Base-by-base conservation (phyloP, 2,329 filamentous ascomycete genomes). In the Ascochyta fabae region DNA sequence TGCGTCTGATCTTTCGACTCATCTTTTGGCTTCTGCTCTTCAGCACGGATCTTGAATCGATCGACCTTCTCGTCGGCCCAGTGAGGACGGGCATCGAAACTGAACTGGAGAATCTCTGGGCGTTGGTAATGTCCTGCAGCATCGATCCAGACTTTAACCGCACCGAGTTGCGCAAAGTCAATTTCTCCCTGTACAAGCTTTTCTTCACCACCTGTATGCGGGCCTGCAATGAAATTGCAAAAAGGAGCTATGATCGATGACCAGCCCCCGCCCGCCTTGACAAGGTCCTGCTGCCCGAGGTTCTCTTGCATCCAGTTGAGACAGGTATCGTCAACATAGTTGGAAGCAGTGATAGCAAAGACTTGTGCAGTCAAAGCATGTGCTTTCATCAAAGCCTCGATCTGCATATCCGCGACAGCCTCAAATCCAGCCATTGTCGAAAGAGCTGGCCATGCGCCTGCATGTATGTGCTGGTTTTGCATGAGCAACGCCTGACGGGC, bases 371-470 rank as follows among this genome's bases (percentile, higher is more conserved):
- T 79, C 23, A 80, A 54, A 2, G 79, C 78, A 55, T 80, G 79
- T 5, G 68, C 65, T 65, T 80, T 80, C 78, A 80, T 80, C 33
- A 80, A 58, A 5, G 75, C 78, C 66, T 81, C 79, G 48, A 81
- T 80, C 63, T 80, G 77, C n/a, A 67, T 67, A 56, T 78, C 72
- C 2, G 77, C 78, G 6, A 75, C 72, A 0, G 57, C 62, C 53
- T 80, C 77, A 39, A 80, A 79, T 0, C 78, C 77, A 0, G 62
- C 61, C 71, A 73, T 70, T 7, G 67, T 71, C 0, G 68, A 69
- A n/a, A 71, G 58, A 56, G 50, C 81, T 67, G 51, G 75, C 70
- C 73, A 82, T 64, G 52, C 68, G 33, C 70, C 70, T 2, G 70
- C 68, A 52, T 73, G 68, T 70, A 78, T 72, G 31, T 75, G 70